phyloP scores from a whole-genome alignment of 1,284 basidiomycete genomes.

The Clitocybe nebularis region DNA sequence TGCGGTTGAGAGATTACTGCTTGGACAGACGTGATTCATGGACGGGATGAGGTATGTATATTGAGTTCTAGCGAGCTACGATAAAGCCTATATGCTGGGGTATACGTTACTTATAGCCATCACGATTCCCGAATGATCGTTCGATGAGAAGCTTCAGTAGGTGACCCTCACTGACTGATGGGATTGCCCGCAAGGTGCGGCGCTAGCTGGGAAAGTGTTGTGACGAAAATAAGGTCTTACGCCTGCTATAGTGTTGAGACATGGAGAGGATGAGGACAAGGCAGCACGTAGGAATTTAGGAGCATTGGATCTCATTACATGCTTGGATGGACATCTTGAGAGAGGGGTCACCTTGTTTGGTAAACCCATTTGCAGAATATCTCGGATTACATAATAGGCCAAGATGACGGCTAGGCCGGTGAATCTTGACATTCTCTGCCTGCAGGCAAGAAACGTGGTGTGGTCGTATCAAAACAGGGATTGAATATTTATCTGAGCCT shows the following conservation, averaged over 20 bases:
- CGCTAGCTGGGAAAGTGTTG: conserved; percentile 5
- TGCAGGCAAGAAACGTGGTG: conserved; percentile 72
- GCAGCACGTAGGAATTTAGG: not conserved
- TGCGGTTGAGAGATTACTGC: not conserved
- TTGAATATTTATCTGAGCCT: conserved; percentile 41
- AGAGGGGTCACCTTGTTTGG: not conserved
- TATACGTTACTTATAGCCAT: not conserved
- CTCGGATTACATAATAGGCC: conserved; percentile 28
- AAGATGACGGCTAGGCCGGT: conserved; percentile 23
- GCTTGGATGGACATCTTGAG: not conserved
- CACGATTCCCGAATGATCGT: conserved; percentile 12
- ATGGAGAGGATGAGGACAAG: not conserved
- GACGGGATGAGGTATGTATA: not conserved
- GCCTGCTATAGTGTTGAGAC: not conserved
- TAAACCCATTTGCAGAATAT: not conserved
- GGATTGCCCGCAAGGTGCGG: conserved; percentile 37
- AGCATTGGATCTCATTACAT: not conserved
- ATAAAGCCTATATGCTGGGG: not conserved
- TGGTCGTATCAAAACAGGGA: conserved; percentile 44
- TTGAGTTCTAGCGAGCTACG: not conserved
- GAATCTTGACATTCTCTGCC: conserved; percentile 41
- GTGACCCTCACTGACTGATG: too few relatives aligned
- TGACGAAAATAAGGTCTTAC: not conserved
- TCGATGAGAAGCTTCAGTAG: conserved; percentile 35
- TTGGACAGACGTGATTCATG: not conserved